Conservation (phyloP, 225 moss, liverwort and hornwort genomes). For the Asterella californica region DNA sequence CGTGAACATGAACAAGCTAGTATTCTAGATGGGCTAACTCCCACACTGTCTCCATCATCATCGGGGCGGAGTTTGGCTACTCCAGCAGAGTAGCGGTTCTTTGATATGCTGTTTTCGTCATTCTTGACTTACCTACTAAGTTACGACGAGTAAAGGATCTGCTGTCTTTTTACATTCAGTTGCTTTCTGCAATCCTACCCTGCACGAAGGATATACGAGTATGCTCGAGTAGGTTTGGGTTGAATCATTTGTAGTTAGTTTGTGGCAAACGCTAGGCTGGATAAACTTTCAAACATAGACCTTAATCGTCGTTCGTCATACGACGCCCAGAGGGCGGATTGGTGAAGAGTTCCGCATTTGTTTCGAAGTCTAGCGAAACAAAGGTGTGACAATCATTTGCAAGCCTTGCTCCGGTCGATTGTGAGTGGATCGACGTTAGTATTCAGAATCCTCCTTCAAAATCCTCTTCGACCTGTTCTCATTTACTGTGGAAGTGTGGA, state of each 20-base stretch:
- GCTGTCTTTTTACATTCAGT: background rate
- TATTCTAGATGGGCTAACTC: conserved; percentile 41
- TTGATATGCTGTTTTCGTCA: background rate
- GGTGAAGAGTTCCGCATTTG: background rate
- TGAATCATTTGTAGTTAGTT: background rate
- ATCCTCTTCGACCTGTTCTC: background rate
- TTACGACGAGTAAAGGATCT: background rate
- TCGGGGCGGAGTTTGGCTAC: conserved; percentile 52
- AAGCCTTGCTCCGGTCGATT: background rate
- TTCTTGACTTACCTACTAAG: background rate
- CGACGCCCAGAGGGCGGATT: background rate
- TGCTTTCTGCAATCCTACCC: background rate
- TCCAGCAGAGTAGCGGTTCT: background rate
- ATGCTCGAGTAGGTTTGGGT: background rate
- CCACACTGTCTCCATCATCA: conserved; percentile 54
- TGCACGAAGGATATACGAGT: background rate
- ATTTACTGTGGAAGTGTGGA: background rate
- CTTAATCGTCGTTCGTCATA: background rate
- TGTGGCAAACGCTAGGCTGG: background rate
- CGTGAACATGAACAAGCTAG: conserved; percentile 62
- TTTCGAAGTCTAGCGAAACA: background rate
- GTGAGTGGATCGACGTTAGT: background rate
- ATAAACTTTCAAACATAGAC: background rate
- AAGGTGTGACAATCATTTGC: background rate
- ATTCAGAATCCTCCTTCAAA: background rate